Evolutionary conservation across 169 alveolate genomes (phyloP), one percentile per base, ranked within the genome.

Genomic region (Plasmodium adleri): DNA sequence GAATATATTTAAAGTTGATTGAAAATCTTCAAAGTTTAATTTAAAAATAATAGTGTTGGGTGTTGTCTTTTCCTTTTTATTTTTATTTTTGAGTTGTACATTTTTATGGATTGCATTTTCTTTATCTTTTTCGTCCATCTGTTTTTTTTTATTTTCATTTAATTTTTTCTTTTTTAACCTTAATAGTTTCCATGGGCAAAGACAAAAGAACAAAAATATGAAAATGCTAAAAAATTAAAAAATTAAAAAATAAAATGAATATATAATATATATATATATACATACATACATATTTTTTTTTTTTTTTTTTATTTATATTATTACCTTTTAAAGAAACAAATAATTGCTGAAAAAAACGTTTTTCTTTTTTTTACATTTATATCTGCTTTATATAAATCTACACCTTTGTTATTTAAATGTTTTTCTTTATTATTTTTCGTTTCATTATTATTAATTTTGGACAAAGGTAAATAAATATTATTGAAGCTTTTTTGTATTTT

Each of bases 11-110:
- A 80, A 39, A 17, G 85, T 63, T 12, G 90, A 52, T 45, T 80
- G 80, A 59, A 67, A 80, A 71, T 80, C 90, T 4, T 80, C 90
- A 54, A 80, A 80, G 70, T 80, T 67, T 47, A 80, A 60, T 71
- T 68, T 66, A 80, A 80, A 80, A 50, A 24, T 43, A 32, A 80
- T 68, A 39, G 43, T 20, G 20, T 47, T 39, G 1, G 90, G 90
- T 2, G 83, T 58, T 26, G 43, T 80, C 24, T 80, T 80, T 32
- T 32, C 45, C 20, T 80, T 80, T 10, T 39, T 54, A 63, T 80
- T 63, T 52, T 80, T 80, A 17, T 22, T 43, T 28, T 59, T 71
- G 13, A 3, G n/a, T 64, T 64, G 63, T 10, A 7, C 52, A 4
- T 67, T 20, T 54, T 58, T 58, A 60, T 68, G 45, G 17, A 67